Evolutionary conservation across 129 eudicot species (phyloP).

Genomic region (sunflower (Helianthus annuus)): DNA sequence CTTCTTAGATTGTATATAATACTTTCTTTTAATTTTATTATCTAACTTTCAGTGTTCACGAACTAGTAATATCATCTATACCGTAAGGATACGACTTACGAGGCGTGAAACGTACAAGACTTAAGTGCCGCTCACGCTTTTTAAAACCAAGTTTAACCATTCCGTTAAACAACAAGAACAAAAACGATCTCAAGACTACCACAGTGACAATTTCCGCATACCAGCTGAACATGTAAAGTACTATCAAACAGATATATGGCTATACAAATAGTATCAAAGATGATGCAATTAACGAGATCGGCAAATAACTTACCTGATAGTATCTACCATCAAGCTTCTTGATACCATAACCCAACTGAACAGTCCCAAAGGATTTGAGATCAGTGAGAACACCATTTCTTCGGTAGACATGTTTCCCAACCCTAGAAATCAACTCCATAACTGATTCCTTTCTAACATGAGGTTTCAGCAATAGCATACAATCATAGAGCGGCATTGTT

Average conservation of each 20-base stretch:
- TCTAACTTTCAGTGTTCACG: no score
- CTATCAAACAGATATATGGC: background rate
- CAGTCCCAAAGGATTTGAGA: slow-evolving; percentile 52
- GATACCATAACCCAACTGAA: slow-evolving; percentile 81
- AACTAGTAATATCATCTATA: no score
- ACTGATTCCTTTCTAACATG: slow-evolving; percentile 41
- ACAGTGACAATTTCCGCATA: no score
- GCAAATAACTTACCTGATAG: slow-evolving; percentile 52
- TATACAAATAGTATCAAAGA: background rate
- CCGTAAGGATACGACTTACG: no score
- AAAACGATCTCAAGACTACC: no score
- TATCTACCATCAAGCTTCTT: slow-evolving; percentile 85
- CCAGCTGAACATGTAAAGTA: background rate
- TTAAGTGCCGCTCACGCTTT: no score
- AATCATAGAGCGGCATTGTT: slow-evolving; percentile 71
- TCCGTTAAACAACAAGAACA: no score
- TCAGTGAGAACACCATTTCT: slow-evolving; percentile 84
- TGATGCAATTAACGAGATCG: background rate
- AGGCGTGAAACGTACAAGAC: no score
- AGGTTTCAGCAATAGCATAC: slow-evolving; percentile 80
- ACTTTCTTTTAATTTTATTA: no score
- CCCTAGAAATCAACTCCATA: slow-evolving; percentile 57
- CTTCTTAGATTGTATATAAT: no score
- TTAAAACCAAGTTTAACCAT: no score
- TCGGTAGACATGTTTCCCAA: slow-evolving; percentile 68